A percentile compares a stretch with the other conserved stretches of the same genome.
Conservation (phyloP, 2,329 filamentous ascomycete species). For the Aspergillus hortae region DNA sequence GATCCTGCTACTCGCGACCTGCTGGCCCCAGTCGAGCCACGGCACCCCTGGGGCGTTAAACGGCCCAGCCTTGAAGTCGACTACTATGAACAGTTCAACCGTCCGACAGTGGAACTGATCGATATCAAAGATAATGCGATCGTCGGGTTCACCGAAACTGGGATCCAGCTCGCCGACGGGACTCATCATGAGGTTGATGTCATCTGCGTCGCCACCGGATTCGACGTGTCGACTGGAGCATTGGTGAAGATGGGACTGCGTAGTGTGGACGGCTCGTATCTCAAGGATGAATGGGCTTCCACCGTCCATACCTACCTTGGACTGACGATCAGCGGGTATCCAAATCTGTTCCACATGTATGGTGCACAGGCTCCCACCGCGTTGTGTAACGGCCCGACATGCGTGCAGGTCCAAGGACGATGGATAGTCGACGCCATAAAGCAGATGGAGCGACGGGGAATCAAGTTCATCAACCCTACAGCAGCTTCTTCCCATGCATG, state of each 20-base stretch:
- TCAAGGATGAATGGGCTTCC: constrained; percentile 36
- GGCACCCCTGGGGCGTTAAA: constrained; percentile 55
- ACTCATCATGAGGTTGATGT: constrained; percentile 38
- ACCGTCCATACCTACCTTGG: constrained; percentile 43
- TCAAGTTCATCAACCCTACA: constrained; percentile 52
- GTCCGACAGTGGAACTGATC: constrained; percentile 45
- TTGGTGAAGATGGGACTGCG: constrained; percentile 39
- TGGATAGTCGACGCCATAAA: constrained; percentile 53
- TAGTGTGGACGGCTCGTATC: constrained; percentile 26
- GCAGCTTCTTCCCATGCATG: constrained; percentile 46
- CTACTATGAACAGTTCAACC: constrained; percentile 51
- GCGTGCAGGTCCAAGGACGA: constrained; percentile 54
- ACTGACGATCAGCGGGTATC: constrained; percentile 40
- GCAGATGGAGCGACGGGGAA: constrained; percentile 44
- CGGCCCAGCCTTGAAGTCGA: constrained; percentile 46
- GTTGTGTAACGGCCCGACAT: constrained; percentile 54
- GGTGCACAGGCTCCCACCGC: constrained; percentile 57
- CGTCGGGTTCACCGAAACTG: constrained; percentile 34
- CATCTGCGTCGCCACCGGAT: constrained; percentile 44
- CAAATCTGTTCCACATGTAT: constrained; percentile 53
- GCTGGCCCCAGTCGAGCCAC: constrained; percentile 52
- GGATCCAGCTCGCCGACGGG: constrained; percentile 40
- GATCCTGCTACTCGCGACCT: constrained; percentile 50
- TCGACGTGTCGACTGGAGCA: constrained; percentile 42
- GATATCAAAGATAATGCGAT: constrained; percentile 45